Evolutionary conservation across 2,329 filamentous ascomycete species (phyloP).

Genomic region (Diaporthe batatas): DNA sequence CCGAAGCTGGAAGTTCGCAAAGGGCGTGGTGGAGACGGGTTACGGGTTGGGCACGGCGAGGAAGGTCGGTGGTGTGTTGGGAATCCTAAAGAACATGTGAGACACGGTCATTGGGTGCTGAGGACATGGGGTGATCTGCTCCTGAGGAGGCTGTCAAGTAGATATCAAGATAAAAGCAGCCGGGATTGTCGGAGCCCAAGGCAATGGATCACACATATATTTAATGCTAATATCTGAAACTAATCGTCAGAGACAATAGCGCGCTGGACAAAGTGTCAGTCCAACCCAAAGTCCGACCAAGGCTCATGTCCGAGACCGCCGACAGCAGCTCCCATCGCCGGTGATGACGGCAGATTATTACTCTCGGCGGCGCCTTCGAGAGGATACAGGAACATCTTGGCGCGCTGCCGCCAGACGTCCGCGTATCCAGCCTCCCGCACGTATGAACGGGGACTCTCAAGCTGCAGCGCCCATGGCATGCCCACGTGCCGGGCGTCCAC

Average conservation of each 20-base stretch:
- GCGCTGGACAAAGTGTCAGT: background rate
- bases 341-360: background rate
- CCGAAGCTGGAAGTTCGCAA: conserved; percentile 75
- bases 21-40: conserved; percentile 71
- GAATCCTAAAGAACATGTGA: conserved; percentile 48
- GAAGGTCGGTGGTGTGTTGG: conserved; percentile 46
- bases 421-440: background rate
- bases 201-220: background rate
- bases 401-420: background rate
- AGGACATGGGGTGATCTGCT: background rate
- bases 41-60: conserved; percentile 60
- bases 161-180: background rate
- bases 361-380: background rate
- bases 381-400: conserved; percentile 33
- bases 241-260: background rate
- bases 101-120: background rate
- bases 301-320: conserved; percentile 33
- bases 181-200: background rate
- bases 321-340: background rate
- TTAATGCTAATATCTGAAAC: conserved; percentile 25
- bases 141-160: background rate
- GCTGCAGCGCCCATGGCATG: conserved; percentile 1
- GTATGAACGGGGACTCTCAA: background rate
- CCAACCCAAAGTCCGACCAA: conserved; percentile 37
- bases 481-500: conserved; percentile 6